phyloP scores from a whole-genome alignment of 306 rosid genomes.

The Acmispon strigosus region DNA sequence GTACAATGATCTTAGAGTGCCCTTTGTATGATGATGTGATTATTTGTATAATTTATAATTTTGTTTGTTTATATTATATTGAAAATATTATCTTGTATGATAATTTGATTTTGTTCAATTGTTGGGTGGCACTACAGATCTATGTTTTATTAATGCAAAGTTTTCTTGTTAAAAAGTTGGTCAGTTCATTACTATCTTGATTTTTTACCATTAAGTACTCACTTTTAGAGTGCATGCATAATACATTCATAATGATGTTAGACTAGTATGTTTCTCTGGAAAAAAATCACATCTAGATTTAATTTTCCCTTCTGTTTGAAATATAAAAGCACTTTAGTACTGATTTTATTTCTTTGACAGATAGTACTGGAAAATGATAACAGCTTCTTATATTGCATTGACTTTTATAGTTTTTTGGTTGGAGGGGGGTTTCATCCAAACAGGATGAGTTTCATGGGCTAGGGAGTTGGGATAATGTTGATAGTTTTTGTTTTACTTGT shows the following conservation, averaged over 20 bases:
- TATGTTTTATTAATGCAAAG: background rate
- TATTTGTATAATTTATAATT: background rate
- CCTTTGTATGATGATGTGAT: background rate
- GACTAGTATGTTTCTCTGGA: background rate
- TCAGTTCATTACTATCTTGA: background rate
- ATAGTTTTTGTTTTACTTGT: background rate
- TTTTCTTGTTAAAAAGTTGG: background rate
- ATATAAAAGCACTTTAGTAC: background rate
- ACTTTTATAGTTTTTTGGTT: background rate
- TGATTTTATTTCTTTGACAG: no score
- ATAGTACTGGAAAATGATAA: background rate
- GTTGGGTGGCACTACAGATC: background rate
- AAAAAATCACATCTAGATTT: background rate
- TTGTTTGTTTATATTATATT: no score
- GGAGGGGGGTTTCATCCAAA: background rate
- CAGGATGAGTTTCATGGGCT: background rate
- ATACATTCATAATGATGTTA: background rate
- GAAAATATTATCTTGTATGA: background rate
- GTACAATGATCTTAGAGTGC: background rate
- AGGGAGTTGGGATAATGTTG: background rate
- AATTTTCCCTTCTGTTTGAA: background rate
- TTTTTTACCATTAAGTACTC: background rate
- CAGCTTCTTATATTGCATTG: background rate
- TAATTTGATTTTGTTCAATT: background rate
- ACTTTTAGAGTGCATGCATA: background rate